A percentile compares a stretch with the other conserved stretches of the same genome.
Evolutionary conservation across 2,329 filamentous ascomycete species (phyloP).

Genomic region (Madurella mycetomatis): DNA sequence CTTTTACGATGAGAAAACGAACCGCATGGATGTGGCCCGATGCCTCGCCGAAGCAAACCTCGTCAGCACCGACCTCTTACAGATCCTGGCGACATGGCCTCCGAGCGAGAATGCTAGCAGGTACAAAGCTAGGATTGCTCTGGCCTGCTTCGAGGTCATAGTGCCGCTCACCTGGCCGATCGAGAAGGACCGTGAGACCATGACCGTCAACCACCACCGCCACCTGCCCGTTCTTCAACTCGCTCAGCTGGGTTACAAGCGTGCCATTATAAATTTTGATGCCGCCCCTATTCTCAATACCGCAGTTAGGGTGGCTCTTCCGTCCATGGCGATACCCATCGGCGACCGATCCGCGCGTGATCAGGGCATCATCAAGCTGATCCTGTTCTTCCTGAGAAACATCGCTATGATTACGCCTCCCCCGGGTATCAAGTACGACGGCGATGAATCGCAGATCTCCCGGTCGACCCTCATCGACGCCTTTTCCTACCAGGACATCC

Average conservation of each 20-base stretch:
- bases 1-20: constrained; percentile 87
- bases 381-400: constrained; percentile 86
- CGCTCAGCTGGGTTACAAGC: constrained; percentile 85
- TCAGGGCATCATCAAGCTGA: constrained; percentile 85
- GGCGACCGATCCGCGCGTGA: constrained; percentile 74
- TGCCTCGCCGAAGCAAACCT: constrained; percentile 89
- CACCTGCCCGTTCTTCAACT: constrained; percentile 87
- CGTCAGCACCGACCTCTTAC: constrained; percentile 82
- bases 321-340: constrained; percentile 75
- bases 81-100: constrained; percentile 80
- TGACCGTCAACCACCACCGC: constrained; percentile 88
- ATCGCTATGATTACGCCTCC: constrained; percentile 78
- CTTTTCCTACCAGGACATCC: constrained; percentile 86
- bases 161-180: constrained; percentile 93
- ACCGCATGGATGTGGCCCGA: constrained; percentile 90
- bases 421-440: constrained; percentile 67
- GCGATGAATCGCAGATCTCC: constrained; percentile 86
- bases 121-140: constrained; percentile 70
- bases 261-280: constrained; percentile 79
- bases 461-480: constrained; percentile 83
- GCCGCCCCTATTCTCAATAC: constrained; percentile 73
- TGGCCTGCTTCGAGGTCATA: constrained; percentile 85
- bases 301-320: constrained; percentile 73
- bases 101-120: constrained; percentile 68
- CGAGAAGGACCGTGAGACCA: constrained; percentile 70